A percentile compares a stretch with the other conserved stretches of the same genome.
phyloP scores from a whole-genome alignment of 2,329 filamentous ascomycete genomes.

The Venturia aucupariae region DNA sequence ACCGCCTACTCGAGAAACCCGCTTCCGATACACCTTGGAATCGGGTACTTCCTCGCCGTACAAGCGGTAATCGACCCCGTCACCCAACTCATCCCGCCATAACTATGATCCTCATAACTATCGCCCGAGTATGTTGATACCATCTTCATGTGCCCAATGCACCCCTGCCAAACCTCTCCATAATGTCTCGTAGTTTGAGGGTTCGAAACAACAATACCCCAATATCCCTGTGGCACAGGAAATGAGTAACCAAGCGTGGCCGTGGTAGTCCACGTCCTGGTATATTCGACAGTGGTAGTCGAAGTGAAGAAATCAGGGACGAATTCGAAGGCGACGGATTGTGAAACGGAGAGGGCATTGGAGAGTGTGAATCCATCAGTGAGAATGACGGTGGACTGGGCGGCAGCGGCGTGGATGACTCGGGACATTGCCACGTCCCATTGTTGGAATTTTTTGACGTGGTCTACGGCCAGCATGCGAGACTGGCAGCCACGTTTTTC shows the following conservation, averaged over 20 bases:
- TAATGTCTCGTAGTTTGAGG: not conserved
- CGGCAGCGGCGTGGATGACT: constrained; percentile 2
- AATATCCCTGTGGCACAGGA: not conserved
- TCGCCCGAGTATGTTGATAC: not conserved
- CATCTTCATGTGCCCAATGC: not conserved
- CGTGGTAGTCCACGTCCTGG: not conserved
- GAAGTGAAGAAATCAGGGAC: not conserved
- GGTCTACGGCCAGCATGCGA: not conserved
- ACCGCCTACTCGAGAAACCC: not conserved
- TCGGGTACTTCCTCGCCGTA: not conserved
- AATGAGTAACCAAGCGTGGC: not conserved
- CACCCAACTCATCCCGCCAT: not conserved
- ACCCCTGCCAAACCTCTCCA: not conserved
- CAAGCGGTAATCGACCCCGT: not conserved
- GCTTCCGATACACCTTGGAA: not conserved
- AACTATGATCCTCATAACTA: not conserved
- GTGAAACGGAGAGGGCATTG: not conserved
- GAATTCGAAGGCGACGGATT: not conserved
- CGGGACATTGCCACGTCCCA: constrained; percentile 3
- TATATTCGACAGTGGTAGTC: not conserved
- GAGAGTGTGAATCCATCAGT: not conserved
- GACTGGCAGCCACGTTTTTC: not conserved
- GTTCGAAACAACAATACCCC: not conserved
- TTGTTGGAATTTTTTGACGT: not conserved
- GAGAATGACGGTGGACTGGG: not conserved